Percentiles rank a stretch among this genome's conserved stretches.
These are phyloP conservation scores for Cocos nucifera DNA, from an alignment of 176 grass and related monocot species.

Conservation along the genomic window DNA sequence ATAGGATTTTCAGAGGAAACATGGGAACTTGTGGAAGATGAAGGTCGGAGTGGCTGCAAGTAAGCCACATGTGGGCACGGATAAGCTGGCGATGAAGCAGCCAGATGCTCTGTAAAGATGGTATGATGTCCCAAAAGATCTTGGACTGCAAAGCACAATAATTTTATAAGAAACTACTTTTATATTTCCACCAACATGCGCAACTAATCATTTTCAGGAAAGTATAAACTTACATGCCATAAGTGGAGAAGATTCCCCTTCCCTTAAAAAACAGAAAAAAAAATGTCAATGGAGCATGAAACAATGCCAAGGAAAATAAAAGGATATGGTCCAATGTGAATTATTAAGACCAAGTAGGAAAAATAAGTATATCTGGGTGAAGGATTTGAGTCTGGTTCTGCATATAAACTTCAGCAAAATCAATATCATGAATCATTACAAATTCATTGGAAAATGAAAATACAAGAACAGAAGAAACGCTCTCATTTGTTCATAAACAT, in stretches of 20 bases:
- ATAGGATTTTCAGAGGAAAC: slow-evolving; percentile 29
- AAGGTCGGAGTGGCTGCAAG: slow-evolving; percentile 40
- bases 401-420: no score
- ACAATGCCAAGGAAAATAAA: not conserved
- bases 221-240: slow-evolving; percentile 57
- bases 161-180: not conserved
- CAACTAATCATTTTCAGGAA: slow-evolving; percentile 2
- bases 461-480: no score
- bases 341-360: not conserved
- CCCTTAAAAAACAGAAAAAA: slow-evolving; percentile 33
- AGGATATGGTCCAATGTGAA: slow-evolving; percentile 2
- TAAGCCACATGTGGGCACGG: slow-evolving; percentile 56
- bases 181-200: not conserved
- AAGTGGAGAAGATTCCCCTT: slow-evolving; percentile 64
- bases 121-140: slow-evolving; percentile 51
- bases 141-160: slow-evolving; percentile 41
- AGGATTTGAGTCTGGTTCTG: no score
- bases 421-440: no score
- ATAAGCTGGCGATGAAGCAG: slow-evolving; percentile 39
- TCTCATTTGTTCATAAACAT: no score
- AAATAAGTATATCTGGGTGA: no score
- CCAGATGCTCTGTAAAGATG: slow-evolving; percentile 36
- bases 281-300: slow-evolving; percentile 17
- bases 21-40: slow-evolving; percentile 48
- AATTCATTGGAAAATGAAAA: no score